Percentiles rank a stretch among this genome's conserved stretches.
phyloP scores from a whole-genome alignment of 306 rosid species.

The Rubus idaeus region DNA sequence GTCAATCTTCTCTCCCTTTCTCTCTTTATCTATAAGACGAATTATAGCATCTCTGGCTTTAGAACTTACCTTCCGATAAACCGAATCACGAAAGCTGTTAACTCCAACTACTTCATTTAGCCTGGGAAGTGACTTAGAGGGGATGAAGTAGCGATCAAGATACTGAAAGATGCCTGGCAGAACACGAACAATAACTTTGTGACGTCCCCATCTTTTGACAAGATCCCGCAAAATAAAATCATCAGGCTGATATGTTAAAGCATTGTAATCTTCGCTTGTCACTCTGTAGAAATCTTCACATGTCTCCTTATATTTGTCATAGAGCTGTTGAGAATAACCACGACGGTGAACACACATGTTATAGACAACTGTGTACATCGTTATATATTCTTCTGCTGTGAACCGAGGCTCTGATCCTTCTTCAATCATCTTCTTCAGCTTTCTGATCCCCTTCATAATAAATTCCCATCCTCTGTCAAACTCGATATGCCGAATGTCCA shows the following conservation, averaged over 20 bases:
- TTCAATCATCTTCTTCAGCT: neutral
- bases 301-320: neutral
- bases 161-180: constrained; percentile 28
- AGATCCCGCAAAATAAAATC: constrained; percentile 62
- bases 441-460: constrained; percentile 25
- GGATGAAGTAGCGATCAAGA: constrained; percentile 29
- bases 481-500: too few species aligned
- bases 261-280: constrained; percentile 27
- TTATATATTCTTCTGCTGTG: neutral
- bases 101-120: constrained; percentile 26
- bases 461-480: neutral
- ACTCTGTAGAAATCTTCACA: constrained; percentile 29
- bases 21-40: constrained; percentile 50
- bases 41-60: constrained; percentile 45
- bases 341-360: constrained; percentile 40
- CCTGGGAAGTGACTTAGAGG: constrained; percentile 25
- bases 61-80: constrained; percentile 22
- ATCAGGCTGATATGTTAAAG: constrained; percentile 40
- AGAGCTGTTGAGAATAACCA: constrained; percentile 37
- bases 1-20: constrained; percentile 67
- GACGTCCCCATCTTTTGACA: constrained; percentile 50
- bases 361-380: constrained; percentile 25
- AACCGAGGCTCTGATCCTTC: neutral
- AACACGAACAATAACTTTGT: constrained; percentile 31
- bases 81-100: constrained; percentile 24